Percentiles rank a stretch among this genome's conserved stretches.
phyloP scores from a whole-genome alignment of 2,329 filamentous ascomycete genomes.

The Orbilia quercus region DNA sequence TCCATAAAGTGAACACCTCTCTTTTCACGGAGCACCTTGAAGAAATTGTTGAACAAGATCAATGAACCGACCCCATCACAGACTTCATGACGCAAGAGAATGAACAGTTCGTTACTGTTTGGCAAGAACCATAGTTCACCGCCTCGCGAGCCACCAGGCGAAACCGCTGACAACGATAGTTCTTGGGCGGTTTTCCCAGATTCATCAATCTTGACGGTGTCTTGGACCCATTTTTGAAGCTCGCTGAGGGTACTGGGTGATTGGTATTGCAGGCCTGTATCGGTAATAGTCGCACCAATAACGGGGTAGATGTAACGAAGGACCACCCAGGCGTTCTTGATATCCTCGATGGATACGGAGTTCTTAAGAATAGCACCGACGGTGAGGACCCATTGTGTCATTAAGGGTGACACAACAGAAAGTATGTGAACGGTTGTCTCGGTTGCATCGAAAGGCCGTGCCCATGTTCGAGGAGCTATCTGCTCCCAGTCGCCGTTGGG shows the following conservation, averaged over 20 bases:
- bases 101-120: slow-evolving; percentile 10
- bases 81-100: slow-evolving; percentile 9
- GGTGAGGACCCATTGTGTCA: slow-evolving; percentile 8
- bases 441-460: background rate
- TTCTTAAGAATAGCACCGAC: slow-evolving; percentile 12
- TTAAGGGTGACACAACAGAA: background rate
- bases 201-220: slow-evolving; percentile 4
- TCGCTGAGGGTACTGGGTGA: background rate
- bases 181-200: slow-evolving; percentile 21
- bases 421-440: slow-evolving; percentile 8
- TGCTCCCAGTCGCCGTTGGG: slow-evolving; percentile 8
- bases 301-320: slow-evolving; percentile 11
- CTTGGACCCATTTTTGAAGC: slow-evolving; percentile 15
- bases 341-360: background rate
- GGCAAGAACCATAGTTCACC: slow-evolving; percentile 10
- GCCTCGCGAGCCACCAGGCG: background rate
- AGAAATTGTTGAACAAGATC: slow-evolving; percentile 18
- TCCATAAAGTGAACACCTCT: background rate
- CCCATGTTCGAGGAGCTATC: slow-evolving; percentile 6
- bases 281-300: background rate
- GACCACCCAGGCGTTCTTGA: slow-evolving; percentile 12
- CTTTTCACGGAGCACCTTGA: slow-evolving; percentile 8
- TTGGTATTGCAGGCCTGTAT: slow-evolving; percentile 6
- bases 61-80: slow-evolving; percentile 17
- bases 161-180: background rate